Base-by-base conservation (phyloP, 176 grass and related monocot species). In the Carex myosuroides region DNA sequence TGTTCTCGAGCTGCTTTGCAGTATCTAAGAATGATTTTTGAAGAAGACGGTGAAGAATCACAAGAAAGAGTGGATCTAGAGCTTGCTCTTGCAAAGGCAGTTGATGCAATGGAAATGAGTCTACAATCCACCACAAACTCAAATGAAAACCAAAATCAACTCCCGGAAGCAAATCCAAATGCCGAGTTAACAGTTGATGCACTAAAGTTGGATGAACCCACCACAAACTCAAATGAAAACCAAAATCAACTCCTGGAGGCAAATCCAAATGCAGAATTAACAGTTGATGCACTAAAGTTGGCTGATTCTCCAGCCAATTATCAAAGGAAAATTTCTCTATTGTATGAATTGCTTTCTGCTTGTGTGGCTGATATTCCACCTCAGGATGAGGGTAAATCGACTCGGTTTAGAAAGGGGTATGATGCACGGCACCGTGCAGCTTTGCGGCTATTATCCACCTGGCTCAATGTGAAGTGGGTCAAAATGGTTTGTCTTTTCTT, bases 371-470 rank as follows among this genome's bases (percentile, higher is more conserved):
- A 98, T 76, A 89, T 89, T 79, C 87, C 90, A 79, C 79, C 86
- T 69, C 85, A 92, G 80, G 88, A 93, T 0, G 86, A 85, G 60
- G 78, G 84, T 65, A 90, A 86, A 0, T 83, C 82, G 7, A 90
- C 87, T n/a, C 84, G 83, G 66, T 9, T 93, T 70, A 90, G 91
- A 76, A 98, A 93, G 85, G 93, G 96, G 12, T 98, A 98, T 90
- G 96, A 98, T 91, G 93, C 96, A 14, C 89, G 96, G 68, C 96
- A 98, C 86, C 93, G 96, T 44, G 93, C 94, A 41, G 92, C 91
- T 67, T 88, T 98, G 58, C 89, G 96, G 21, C 87, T 95, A 24
- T 77, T 98, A 60, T 91, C 91, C 8, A 92, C 91, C 3, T 98
- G 96, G 96, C 89, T 98, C 30, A 81, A 98, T 80, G 91, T 98